Base-by-base conservation (phyloP, 1,284 basidiomycete species). In the Austroboletus novae-zelandiae region DNA sequence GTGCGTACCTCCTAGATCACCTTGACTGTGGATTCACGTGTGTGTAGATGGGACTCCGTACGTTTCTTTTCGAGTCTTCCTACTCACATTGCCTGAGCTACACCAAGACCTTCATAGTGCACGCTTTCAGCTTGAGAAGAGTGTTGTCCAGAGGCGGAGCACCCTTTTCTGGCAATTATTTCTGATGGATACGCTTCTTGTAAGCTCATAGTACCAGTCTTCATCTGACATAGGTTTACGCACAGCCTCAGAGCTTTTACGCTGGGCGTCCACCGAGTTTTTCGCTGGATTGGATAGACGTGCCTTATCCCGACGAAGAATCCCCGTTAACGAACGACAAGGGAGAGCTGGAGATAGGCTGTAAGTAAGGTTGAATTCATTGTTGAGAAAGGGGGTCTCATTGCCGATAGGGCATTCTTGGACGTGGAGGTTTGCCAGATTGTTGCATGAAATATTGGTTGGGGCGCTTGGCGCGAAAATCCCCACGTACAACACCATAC, bases 131-230 rank as follows among this genome's bases (percentile, higher is more conserved):
- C 71, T 84, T 10, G 71, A 72, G 32, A 69, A 74, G 32, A 64
- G 70, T 27, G 69, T 74, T 42, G 66, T 73, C 14, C 70, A 79
- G 46, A 69, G 72, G 47, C 77, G 85, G 7, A 75, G 73, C 51
- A 73, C 72, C 23, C 69, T 83, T 5, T 87, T 86, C 60, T 88
- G 85, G 83, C 80, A 83, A 50, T 61, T 86, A 14, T 84, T 83
- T 57, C 51, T 70, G 18, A 63, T 75, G 18, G 84, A 86, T 57
- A 80, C 80, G 0, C 79, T 78, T 74, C 64, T 78, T 27, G 84
- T 86, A 57, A 56, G 79, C 18, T 6, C 25, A 13, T 23, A 1
- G 36, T 1, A 9, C 31, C 0, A 7, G 25, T 27, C 18, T 7
- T 15, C 31, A 8, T 40, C 17, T 34, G 29, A 29, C 3, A 4